phyloP scores from a whole-genome alignment of 257 asterid genomes.

The Echium plantagineum region DNA sequence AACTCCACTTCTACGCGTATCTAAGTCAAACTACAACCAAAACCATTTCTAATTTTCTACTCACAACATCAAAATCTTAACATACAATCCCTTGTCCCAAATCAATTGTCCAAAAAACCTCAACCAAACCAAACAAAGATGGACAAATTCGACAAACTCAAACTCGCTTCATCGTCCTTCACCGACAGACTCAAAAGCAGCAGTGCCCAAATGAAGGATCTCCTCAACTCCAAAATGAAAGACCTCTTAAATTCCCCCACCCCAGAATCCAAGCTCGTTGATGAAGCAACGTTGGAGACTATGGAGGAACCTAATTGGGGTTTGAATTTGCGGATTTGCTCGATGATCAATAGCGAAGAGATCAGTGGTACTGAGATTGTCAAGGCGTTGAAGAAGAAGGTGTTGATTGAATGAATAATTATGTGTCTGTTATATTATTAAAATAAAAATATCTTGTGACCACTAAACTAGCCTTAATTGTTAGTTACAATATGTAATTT shows the following conservation, averaged over 20 bases:
- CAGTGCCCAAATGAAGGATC: constrained; percentile 52
- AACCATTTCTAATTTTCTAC: too few species aligned
- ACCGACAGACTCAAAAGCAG: constrained; percentile 62
- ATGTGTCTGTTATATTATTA: too few species aligned
- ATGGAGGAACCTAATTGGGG: constrained; percentile 78
- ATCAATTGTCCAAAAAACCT: neutral
- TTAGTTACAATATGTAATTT: too few species aligned
- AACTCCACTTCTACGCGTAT: too few species aligned
- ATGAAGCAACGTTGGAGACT: constrained; percentile 71
- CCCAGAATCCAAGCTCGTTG: constrained; percentile 72
- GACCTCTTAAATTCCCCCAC: constrained; percentile 74
- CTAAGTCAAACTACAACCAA: too few species aligned
- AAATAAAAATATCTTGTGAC: too few species aligned
- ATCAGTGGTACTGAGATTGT: constrained; percentile 67
- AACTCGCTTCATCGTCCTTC: constrained; percentile 69
- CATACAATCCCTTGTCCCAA: too few species aligned
- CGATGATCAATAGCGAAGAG: constrained; percentile 61
- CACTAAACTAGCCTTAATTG: too few species aligned
- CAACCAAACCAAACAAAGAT: constrained; percentile 8
- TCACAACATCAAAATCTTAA: too few species aligned
- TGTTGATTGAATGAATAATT: too few species aligned
- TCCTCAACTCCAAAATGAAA: constrained; percentile 58
- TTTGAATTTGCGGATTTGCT: constrained; percentile 84
- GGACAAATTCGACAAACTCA: constrained; percentile 77
- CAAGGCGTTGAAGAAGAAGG: constrained; percentile 62